Evolutionary conservation across 1,284 basidiomycete species (phyloP).

Genomic region (Irpex rosettiformis): DNA sequence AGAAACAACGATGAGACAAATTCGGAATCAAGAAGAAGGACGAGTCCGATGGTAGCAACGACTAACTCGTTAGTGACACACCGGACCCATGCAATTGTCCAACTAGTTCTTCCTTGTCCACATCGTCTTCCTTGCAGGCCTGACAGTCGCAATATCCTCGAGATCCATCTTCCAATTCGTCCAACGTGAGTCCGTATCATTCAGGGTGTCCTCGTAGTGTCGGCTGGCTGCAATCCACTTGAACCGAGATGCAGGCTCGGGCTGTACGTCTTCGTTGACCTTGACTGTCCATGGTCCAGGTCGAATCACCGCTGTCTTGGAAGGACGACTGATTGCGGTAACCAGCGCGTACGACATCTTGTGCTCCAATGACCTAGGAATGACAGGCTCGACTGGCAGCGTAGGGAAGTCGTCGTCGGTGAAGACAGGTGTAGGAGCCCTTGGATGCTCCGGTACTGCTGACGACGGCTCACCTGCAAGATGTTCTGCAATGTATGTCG

Average conservation of each 20-base stretch:
- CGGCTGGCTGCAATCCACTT: background rate
- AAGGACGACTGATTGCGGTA: background rate
- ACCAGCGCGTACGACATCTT: background rate
- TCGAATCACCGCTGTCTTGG: background rate
- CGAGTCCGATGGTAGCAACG: too few species aligned
- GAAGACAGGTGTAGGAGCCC: background rate
- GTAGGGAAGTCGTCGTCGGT: background rate
- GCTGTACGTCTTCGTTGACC: background rate
- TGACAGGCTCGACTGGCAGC: background rate
- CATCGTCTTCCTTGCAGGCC: too few species aligned
- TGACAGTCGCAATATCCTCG: background rate
- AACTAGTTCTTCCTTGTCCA: too few species aligned
- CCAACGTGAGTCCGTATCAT: background rate
- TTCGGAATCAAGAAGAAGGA: too few species aligned
- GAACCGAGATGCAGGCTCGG: background rate
- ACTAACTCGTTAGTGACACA: too few species aligned
- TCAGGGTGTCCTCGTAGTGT: background rate
- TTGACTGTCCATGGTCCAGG: background rate
- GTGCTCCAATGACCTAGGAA: background rate
- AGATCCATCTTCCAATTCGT: background rate
- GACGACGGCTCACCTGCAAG: too few species aligned
- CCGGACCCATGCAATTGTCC: too few species aligned
- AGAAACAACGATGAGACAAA: too few species aligned
- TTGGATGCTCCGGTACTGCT: too few species aligned
- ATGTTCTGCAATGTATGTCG: background rate